Evolutionary conservation across 192 early-diverging fungal genomes (phyloP).

Genomic region (Backusella morwellensis): DNA sequence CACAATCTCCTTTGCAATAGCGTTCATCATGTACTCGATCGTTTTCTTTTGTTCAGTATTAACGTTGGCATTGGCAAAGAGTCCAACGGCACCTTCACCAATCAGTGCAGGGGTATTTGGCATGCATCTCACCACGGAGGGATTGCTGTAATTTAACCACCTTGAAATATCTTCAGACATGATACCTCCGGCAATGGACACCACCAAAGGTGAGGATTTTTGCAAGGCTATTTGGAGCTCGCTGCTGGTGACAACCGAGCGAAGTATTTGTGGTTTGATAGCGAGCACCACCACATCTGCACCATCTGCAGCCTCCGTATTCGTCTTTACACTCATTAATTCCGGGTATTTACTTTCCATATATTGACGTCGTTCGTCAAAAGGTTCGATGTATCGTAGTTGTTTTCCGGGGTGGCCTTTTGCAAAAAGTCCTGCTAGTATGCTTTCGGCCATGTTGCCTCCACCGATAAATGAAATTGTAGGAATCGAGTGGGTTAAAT

Average conservation of each 20-base stretch:
- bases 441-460: constrained; percentile 95
- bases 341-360: constrained; percentile 61
- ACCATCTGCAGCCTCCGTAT: constrained; percentile 57
- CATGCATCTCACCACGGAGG: constrained; percentile 77
- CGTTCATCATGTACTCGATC: constrained; percentile 66
- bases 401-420: constrained; percentile 65
- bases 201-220: constrained; percentile 61
- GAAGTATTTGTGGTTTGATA: constrained; percentile 90
- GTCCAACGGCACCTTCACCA: constrained; percentile 82
- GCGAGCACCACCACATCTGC: constrained; percentile 83
- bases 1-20: constrained; percentile 75
- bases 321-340: constrained; percentile 57
- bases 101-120: constrained; percentile 94
- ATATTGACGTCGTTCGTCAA: constrained; percentile 59
- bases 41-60: constrained; percentile 58
- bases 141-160: constrained; percentile 56
- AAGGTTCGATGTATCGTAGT: constrained; percentile 80
- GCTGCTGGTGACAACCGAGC: constrained; percentile 63
- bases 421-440: constrained; percentile 83
- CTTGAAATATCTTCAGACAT: constrained; percentile 65
- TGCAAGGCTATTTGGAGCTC: constrained; percentile 42
- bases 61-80: constrained; percentile 68
- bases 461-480: constrained; percentile 80
- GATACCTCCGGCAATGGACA: constrained; percentile 92
- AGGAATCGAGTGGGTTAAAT: background rate